Evolutionary conservation across 164 flowering plant species (phyloP).

Genomic region (Cinnamomum micranthum): DNA sequence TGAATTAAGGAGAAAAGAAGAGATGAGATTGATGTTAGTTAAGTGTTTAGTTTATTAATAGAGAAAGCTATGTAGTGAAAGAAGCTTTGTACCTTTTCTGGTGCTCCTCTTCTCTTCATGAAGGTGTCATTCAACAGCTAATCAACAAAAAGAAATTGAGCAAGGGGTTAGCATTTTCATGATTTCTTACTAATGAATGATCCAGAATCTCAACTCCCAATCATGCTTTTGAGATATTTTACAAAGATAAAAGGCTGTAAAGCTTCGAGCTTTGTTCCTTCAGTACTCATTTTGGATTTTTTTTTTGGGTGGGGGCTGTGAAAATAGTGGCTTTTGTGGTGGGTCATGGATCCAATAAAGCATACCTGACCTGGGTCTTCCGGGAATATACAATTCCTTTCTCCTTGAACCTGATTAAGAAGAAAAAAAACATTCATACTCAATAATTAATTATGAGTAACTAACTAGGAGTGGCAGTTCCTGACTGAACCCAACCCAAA

Average conservation of each 20-base stretch:
- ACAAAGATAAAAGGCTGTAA: slow-evolving; percentile 17
- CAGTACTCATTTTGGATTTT: neutral
- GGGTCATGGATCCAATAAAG: slow-evolving; percentile 60
- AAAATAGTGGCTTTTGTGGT: slow-evolving; percentile 22
- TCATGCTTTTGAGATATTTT: slow-evolving; percentile 13
- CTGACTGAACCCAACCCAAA: too few species aligned
- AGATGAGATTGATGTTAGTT: neutral
- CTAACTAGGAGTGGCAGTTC: neutral
- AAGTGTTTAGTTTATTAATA: neutral
- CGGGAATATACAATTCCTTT: slow-evolving; percentile 68
- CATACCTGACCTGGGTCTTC: slow-evolving; percentile 94
- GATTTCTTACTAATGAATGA: slow-evolving; percentile 3
- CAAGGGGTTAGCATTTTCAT: slow-evolving; percentile 11
- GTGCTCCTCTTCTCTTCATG: slow-evolving; percentile 55
- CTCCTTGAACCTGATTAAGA: slow-evolving; percentile 53
- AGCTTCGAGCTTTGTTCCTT: slow-evolving; percentile 31
- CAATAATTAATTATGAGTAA: slow-evolving; percentile 16
- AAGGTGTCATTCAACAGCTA: slow-evolving; percentile 63
- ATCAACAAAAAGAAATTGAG: slow-evolving; percentile 6
- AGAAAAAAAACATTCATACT: neutral
- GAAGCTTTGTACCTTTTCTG: slow-evolving; percentile 34
- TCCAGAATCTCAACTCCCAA: slow-evolving; percentile 7
- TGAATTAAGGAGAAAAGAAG: neutral
- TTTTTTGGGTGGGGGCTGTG: slow-evolving; percentile 1
- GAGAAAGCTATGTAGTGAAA: neutral